These are phyloP conservation scores for Pichia heedii DNA, from an alignment of 805 yeast genomes.

Conservation along the genomic window DNA sequence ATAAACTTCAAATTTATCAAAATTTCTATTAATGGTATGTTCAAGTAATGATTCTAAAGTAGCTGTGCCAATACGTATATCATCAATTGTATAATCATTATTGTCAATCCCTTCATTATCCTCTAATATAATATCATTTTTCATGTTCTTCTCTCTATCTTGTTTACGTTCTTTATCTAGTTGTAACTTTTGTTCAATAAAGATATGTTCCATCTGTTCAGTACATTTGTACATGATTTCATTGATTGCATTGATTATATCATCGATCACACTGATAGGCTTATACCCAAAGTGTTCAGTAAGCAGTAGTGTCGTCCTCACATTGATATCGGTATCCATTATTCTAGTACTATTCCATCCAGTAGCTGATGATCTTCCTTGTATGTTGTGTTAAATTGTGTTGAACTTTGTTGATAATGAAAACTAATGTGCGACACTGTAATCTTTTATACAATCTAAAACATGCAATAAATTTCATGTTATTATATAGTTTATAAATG, in stretches of 20 bases:
- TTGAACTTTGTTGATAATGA: neutral
- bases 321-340: neutral
- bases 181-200: conserved; percentile 27
- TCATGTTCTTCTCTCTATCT: conserved; percentile 5
- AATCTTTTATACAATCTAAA: too few species aligned
- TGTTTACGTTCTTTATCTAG: conserved; percentile 9
- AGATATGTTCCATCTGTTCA: conserved; percentile 62
- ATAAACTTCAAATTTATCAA: conserved; percentile 81
- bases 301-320: conserved; percentile 37
- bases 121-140: neutral
- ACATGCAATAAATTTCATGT: too few species aligned
- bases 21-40: conserved; percentile 66
- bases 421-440: too few species aligned
- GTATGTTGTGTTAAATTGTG: too few species aligned
- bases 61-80: conserved; percentile 70
- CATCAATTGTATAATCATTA: conserved; percentile 25
- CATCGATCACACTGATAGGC: conserved; percentile 76
- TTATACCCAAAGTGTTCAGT: conserved; percentile 85
- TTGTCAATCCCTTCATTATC: conserved; percentile 9
- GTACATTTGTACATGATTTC: conserved; percentile 77
- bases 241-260: conserved; percentile 80
- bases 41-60: conserved; percentile 70
- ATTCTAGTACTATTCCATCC: neutral
- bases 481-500: too few species aligned
- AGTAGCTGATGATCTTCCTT: too few species aligned